Conservation (phyloP, 345 rosid species). For the Salix suchowensis region DNA sequence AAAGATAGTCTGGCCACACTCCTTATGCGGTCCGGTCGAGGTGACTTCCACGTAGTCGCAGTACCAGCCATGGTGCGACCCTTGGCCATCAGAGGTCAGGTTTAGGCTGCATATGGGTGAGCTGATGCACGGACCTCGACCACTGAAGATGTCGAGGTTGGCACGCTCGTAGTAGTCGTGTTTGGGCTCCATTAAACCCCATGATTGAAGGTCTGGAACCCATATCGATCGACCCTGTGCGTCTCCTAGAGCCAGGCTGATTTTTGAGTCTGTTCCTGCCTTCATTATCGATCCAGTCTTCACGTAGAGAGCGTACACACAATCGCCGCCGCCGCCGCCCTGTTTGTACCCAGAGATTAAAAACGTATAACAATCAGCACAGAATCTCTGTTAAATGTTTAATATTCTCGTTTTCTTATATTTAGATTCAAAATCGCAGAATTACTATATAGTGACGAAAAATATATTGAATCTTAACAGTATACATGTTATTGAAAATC, state of each 20-base stretch:
- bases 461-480: too few relatives aligned
- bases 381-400: too few relatives aligned
- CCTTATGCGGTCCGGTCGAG: slow-evolving; percentile 27
- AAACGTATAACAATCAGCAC: too few relatives aligned
- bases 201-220: slow-evolving; percentile 26
- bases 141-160: slow-evolving; percentile 40
- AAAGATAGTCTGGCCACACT: slow-evolving; percentile 31
- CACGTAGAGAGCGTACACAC: slow-evolving; percentile 39
- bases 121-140: slow-evolving; percentile 33
- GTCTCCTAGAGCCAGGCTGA: slow-evolving; percentile 30
- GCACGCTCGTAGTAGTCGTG: slow-evolving; percentile 44
- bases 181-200: slow-evolving; percentile 43
- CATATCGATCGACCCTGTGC: slow-evolving; percentile 19
- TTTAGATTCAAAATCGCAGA: too few relatives aligned
- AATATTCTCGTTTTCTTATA: too few relatives aligned
- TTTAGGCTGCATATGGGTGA: slow-evolving; percentile 41
- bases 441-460: too few relatives aligned
- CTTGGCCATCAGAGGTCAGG: slow-evolving; percentile 47
- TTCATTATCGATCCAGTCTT: slow-evolving; percentile 35
- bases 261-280: slow-evolving; percentile 44
- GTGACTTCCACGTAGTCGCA: slow-evolving; percentile 48
- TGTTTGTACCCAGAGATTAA: too few relatives aligned
- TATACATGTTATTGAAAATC: too few relatives aligned
- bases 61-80: slow-evolving; percentile 47
- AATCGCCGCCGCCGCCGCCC: neutral